These are phyloP conservation scores for Harrya chromipes DNA, from an alignment of 768 basidiomycete species.

Conservation along the genomic window DNA sequence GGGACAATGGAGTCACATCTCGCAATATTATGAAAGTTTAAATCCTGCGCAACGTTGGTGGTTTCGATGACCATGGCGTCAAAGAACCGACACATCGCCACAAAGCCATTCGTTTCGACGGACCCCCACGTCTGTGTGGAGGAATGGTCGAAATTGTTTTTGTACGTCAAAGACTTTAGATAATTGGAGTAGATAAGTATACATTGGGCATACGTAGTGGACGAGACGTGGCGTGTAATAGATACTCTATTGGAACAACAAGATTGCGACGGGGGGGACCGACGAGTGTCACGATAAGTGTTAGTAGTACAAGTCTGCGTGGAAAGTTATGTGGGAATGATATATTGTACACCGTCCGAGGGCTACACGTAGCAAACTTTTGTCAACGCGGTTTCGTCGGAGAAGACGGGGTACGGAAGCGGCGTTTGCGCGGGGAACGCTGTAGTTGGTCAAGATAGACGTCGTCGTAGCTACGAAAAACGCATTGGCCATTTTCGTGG, in stretches of 20 bases:
- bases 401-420: constrained; percentile 19
- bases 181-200: constrained; percentile 7
- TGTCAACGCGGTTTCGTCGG: constrained; percentile 24
- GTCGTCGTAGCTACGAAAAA: constrained; percentile 59
- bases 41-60: too few relatives aligned
- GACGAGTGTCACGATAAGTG: constrained; percentile 2
- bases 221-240: too few relatives aligned
- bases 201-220: constrained; percentile 5
- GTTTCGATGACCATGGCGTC: too few relatives aligned
- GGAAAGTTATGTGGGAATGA: background rate
- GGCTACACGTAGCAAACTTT: background rate
- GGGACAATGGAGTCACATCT: too few relatives aligned
- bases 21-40: too few relatives aligned
- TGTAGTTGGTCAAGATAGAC: constrained; percentile 51
- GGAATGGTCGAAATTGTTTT: too few relatives aligned
- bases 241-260: constrained; percentile 6
- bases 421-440: constrained; percentile 39
- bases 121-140: background rate
- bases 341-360: constrained; percentile 13
- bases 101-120: background rate
- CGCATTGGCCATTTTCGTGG: constrained; percentile 43
- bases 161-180: constrained; percentile 2
- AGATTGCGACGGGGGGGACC: constrained; percentile 1
- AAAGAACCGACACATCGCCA: too few relatives aligned
- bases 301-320: constrained; percentile 12